Evolutionary conservation across 2,329 filamentous ascomycete genomes (phyloP), one percentile per base, ranked within the genome.

Genomic region (Neofusicoccum kwambonambiense): DNA sequence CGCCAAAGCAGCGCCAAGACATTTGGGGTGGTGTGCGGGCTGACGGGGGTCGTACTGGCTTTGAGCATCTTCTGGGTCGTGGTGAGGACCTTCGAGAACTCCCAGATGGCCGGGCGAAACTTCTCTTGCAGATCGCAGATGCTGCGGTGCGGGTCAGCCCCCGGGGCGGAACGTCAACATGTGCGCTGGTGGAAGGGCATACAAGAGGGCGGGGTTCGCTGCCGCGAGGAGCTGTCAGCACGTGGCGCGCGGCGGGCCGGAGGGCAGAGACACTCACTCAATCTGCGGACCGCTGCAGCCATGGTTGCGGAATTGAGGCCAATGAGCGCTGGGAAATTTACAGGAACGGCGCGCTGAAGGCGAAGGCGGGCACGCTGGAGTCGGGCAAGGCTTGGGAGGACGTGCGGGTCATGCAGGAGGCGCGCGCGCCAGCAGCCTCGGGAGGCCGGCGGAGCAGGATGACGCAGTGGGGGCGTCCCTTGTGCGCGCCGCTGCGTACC

Each of bases 91-190:
- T 90, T 92, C 68, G 91, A 86, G 74, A 93, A 97, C 74, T 96
- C 89, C 79, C 89, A 86, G 72, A 98, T 97, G 64, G 89, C 89
- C 8, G 83, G 82, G 67, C 92, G 87, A 80, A 98, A 98, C 77
- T 93, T 96, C 70, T 97, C 94, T 80, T 98, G 94, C 68, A 98
- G 84, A 74, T 98, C 94, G 81, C 94, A 98, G 75, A 98, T 87
- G 73, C 93, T 97, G 66, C 27, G 41, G 51, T 22, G 47, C 34
- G 17, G 9, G 61, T 63, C 49, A 63, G 61, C 15, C 15, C 17
- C 3, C 34, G 27, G n/a, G 4, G 50, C 37, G 22, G n/a, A n/a
- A 58, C 22, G 12, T 9, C 4, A n/a, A 13, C 34, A n/a, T 13
- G 42, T 15, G 61, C 61, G 11, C 22, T 41, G 57, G 54, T 31